Base-by-base conservation (phyloP, 2,329 filamentous ascomycete species). In the Drechslerella dactyloides region DNA sequence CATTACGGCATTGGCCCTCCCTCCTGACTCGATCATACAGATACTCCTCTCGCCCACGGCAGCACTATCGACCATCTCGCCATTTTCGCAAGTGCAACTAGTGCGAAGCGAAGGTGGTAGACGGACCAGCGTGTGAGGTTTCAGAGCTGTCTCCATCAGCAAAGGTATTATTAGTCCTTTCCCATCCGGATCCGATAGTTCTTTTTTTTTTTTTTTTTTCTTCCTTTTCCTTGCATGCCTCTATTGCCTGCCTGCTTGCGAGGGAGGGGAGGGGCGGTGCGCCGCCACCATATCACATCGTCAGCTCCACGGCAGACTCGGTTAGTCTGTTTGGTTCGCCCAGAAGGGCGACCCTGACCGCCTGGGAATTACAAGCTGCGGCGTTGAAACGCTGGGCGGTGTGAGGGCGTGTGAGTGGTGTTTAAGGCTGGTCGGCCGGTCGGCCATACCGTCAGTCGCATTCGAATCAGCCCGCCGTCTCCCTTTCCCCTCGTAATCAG, bases 11-110 rank as follows among this genome's bases (percentile, higher is more conserved):
- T 48, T 52, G 59, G 51, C 46, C 58, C 56, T 64, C 54, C 59
- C 66, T 70, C 66, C 66, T 70, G 66, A 70, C 66, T 46, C 48
- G 59, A 70, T 70, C 66, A 70, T 60, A 57, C 58, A 58, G 51
- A 37, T 44, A 21, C 27, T 35, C 52, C 30, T 21, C 37, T 37
- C 52, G 37, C 24, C 40, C 17, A 56, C 53, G 55, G 51, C 63
- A 42, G 37, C 37, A 42, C 37, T 42, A 42, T 42, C 37, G 5
- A 13, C 37, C 37, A 2, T 15, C 37, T 42, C 46, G 23, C 19
- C 46, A 21, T 51, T 13, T 17, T 51, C 46, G 15, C 46, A 51
- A 21, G 19, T 27, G n/a, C n/a, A n/a, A n/a, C 19, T 51, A 51
- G 46, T 51, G 46, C 46, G 46, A 51, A 51, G 46, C 19, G 46